phyloP scores from a whole-genome alignment of 371 early-diverging fungal genomes.

The Syncephalastrum monosporum region DNA sequence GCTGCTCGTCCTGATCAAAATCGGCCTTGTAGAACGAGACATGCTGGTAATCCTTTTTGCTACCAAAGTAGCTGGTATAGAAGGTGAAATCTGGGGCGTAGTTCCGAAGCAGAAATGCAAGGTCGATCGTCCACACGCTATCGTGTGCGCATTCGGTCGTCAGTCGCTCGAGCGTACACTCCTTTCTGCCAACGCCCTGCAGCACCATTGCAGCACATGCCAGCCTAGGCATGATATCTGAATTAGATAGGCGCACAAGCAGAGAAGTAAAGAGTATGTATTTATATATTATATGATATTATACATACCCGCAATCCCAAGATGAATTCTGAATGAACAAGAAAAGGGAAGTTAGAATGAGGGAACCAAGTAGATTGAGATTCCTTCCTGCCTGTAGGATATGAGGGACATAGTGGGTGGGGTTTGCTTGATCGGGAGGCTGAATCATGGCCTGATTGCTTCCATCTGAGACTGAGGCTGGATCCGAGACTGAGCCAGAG shows the following conservation, averaged over 20 bases:
- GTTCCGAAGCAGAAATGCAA: slow-evolving; percentile 72
- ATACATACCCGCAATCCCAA: slow-evolving; percentile 80
- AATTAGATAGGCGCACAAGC: too few relatives aligned
- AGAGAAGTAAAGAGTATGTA: too few relatives aligned
- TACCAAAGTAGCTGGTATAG: slow-evolving; percentile 83
- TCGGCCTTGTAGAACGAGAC: slow-evolving; percentile 71
- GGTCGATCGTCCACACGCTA: slow-evolving; percentile 89
- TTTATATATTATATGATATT: too few relatives aligned
- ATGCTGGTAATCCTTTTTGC: slow-evolving; percentile 67
- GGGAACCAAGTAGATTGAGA: not conserved
- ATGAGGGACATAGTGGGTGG: slow-evolving; percentile 16
- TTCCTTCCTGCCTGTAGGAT: slow-evolving; percentile 18
- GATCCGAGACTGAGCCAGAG: too few relatives aligned
- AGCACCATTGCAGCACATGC: slow-evolving; percentile 81
- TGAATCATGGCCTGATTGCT: too few relatives aligned
- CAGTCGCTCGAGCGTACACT: slow-evolving; percentile 42
- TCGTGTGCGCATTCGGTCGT: slow-evolving; percentile 49
- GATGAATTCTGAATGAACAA: slow-evolving; percentile 22
- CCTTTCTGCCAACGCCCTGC: slow-evolving; percentile 49
- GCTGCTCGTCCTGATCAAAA: slow-evolving; percentile 68
- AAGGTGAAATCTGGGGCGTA: slow-evolving; percentile 81
- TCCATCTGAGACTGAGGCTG: too few relatives aligned
- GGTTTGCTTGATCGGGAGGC: too few relatives aligned
- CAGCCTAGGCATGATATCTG: slow-evolving; percentile 69
- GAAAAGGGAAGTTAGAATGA: not conserved